phyloP scores from a whole-genome alignment of 1,284 basidiomycete genomes.

The Trametes versicolor region DNA sequence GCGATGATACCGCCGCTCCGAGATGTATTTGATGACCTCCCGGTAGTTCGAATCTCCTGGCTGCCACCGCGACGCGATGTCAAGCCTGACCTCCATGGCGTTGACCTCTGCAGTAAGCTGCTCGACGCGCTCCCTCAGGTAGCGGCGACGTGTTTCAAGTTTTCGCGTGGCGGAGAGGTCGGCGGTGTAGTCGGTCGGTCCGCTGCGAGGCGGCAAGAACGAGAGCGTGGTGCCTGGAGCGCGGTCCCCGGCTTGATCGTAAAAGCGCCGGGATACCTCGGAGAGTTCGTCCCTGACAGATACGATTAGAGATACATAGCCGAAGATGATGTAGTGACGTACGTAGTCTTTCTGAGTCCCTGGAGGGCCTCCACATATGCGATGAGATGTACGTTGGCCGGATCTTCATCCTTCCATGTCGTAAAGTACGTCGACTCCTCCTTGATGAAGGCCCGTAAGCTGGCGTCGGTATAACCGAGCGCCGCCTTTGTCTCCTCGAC shows the following conservation, averaged over 20 bases:
- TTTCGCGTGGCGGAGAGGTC: conserved; percentile 18
- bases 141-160: conserved; percentile 21
- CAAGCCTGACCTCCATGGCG: conserved; percentile 35
- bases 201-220: not conserved
- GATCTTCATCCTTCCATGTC: conserved; percentile 30
- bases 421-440: conserved; percentile 23
- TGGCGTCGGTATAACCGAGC: not conserved
- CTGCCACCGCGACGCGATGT: conserved; percentile 37
- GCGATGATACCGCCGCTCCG: conserved; percentile 32
- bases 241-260: not conserved
- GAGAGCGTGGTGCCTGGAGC: not conserved
- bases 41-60: conserved; percentile 29
- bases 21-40: conserved; percentile 27
- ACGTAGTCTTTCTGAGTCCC: conserved; percentile 2
- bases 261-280: not conserved
- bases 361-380: conserved; percentile 35
- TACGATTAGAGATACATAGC: not conserved
- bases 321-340: not conserved
- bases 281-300: not conserved
- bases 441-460: not conserved
- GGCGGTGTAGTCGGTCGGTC: conserved; percentile 10
- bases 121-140: conserved; percentile 9
- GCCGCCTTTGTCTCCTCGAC: conserved; percentile 18
- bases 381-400: conserved; percentile 27
- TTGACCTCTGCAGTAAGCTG: conserved; percentile 24